phyloP scores from a whole-genome alignment of 805 yeast species.

The Nakazawaea siamensis region DNA sequence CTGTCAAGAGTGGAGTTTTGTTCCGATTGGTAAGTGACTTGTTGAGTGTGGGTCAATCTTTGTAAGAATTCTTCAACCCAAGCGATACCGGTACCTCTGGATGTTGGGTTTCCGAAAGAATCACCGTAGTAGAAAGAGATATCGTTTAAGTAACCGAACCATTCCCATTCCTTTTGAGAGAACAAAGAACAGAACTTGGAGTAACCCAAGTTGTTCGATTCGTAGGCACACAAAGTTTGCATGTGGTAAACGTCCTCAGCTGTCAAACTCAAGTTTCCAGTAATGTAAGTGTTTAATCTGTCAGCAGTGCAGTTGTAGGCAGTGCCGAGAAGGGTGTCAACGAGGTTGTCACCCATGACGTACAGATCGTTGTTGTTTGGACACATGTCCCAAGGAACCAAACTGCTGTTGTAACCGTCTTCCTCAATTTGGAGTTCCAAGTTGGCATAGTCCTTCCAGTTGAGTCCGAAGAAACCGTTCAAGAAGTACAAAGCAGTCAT shows the following conservation, averaged over 20 bases:
- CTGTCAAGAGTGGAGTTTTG: constrained; percentile 8
- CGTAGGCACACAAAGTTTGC: constrained; percentile 33
- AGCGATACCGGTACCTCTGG: constrained; percentile 6
- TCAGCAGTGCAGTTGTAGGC: constrained; percentile 1
- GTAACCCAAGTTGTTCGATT: constrained; percentile 29
- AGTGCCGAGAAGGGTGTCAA: neutral
- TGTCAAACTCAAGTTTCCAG: constrained; percentile 19
- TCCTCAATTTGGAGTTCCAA: constrained; percentile 13
- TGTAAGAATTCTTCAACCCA: constrained; percentile 3
- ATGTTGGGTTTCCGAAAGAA: constrained; percentile 6
- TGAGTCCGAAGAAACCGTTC: constrained; percentile 37
- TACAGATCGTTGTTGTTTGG: constrained; percentile 14
- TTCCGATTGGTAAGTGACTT: neutral
- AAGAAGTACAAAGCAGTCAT: constrained; percentile 39
- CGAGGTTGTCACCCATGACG: constrained; percentile 16
- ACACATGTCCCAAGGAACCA: constrained; percentile 13
- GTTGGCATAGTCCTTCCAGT: constrained; percentile 13
- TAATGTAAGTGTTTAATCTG: constrained; percentile 10
- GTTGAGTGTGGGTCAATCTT: constrained; percentile 5
- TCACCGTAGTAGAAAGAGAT: constrained; percentile 1
- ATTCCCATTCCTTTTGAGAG: constrained; percentile 29
- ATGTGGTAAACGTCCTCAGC: constrained; percentile 22
- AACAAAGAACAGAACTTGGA: constrained; percentile 32
- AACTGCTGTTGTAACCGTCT: constrained; percentile 12
- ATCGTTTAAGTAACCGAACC: constrained; percentile 7